phyloP scores from a whole-genome alignment of 148 eudicot species.

The Tetragonia tetragonoides region DNA sequence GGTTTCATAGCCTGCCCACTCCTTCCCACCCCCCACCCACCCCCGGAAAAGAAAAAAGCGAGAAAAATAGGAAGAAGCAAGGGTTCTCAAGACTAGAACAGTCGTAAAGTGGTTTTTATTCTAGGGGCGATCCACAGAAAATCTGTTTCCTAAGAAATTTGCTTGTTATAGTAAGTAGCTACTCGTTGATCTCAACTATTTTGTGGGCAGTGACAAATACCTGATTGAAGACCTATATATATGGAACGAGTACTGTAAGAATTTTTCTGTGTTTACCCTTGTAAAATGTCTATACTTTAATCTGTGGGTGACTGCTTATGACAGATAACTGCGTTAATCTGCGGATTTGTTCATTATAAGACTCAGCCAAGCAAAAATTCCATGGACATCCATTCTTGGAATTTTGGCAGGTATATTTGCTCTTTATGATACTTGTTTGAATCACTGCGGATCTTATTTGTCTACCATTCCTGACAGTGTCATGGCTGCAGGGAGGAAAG shows the following conservation, averaged over 20 bases:
- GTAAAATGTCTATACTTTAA: background rate
- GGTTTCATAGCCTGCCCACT: background rate
- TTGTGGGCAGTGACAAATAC: background rate
- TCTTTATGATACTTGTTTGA: background rate
- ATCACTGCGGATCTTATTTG: background rate
- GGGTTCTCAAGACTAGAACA: background rate
- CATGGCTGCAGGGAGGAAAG: constrained; percentile 69
- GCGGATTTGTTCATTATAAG: constrained; percentile 70
- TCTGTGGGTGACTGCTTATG: constrained; percentile 10
- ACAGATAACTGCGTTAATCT: constrained; percentile 75
- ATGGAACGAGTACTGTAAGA: background rate
- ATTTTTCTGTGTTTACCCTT: background rate
- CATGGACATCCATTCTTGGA: constrained; percentile 48
- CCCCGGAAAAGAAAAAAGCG: background rate
- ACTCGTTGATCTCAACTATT: background rate
- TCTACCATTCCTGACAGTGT: background rate
- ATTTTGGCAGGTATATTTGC: constrained; percentile 59
- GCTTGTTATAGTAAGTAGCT: background rate
- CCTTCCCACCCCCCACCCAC: background rate
- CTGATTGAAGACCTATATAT: background rate
- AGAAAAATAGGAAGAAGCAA: background rate
- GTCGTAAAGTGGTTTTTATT: background rate
- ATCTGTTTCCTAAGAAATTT: background rate
- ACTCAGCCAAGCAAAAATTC: constrained; percentile 43
- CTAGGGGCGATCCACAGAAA: background rate